These are phyloP conservation scores for Cucumis variabilis DNA, from an alignment of 331 rosid species.

Conservation along the genomic window DNA sequence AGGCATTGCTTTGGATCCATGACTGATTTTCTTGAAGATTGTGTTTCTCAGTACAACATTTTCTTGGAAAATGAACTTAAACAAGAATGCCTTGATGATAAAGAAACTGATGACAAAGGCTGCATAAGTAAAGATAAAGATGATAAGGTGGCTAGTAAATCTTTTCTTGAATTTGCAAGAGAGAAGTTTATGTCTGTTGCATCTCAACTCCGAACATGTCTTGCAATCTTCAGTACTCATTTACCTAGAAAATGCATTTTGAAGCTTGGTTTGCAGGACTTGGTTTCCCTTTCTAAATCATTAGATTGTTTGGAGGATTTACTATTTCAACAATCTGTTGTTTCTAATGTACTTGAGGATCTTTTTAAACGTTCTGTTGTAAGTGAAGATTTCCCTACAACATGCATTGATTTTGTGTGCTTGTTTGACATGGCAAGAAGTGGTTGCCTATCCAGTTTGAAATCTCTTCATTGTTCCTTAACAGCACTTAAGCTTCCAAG, in stretches of 20 bases:
- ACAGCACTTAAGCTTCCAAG: conserved; percentile 48
- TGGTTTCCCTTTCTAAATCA: conserved; percentile 37
- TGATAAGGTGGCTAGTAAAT: conserved; percentile 26
- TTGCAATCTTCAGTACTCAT: conserved; percentile 56
- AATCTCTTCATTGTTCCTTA: conserved; percentile 48
- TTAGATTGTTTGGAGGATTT: conserved; percentile 48
- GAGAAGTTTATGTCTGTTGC: conserved; percentile 46
- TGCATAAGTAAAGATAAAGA: not conserved
- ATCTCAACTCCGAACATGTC: conserved; percentile 40
- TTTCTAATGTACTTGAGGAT: conserved; percentile 51
- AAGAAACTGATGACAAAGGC: conserved; percentile 1
- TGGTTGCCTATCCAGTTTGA: conserved; percentile 50
- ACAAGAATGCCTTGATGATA: not conserved
- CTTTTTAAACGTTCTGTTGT: conserved; percentile 39
- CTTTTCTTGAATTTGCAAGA: conserved; percentile 64
- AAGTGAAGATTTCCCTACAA: conserved; percentile 27
- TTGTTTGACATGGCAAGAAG: conserved; percentile 41
- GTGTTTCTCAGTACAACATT: conserved; percentile 57
- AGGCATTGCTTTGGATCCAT: conserved; percentile 54
- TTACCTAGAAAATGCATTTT: conserved; percentile 50
- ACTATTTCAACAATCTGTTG: conserved; percentile 43
- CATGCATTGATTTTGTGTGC: not conserved
- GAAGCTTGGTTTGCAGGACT: conserved; percentile 36
- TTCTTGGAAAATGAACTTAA: conserved; percentile 38
- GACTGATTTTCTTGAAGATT: conserved; percentile 62